Evolutionary conservation across 306 rosid genomes (phyloP).

Genomic region (Alnus rubra): DNA sequence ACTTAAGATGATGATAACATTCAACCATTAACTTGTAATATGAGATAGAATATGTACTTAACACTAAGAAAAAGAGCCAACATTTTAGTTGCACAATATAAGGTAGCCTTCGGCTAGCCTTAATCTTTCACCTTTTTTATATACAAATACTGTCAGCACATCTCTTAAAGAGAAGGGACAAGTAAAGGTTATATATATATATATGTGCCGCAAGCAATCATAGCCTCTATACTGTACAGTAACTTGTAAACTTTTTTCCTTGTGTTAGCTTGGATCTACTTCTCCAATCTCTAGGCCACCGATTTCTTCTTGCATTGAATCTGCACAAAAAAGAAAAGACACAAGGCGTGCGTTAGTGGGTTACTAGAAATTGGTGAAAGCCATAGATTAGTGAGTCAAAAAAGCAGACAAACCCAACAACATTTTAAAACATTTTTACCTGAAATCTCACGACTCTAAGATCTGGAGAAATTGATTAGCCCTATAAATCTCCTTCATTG

Average conservation of each 20-base stretch:
- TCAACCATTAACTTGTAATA: no score
- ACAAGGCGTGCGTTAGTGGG: background rate
- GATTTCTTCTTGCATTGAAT: background rate
- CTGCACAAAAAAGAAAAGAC: background rate
- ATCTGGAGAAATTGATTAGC: background rate
- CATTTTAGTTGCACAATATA: no score
- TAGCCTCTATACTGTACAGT: background rate
- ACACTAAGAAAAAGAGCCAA: no score
- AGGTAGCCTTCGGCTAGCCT: slow-evolving; percentile 1
- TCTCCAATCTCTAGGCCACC: no score
- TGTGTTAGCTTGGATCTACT: no score
- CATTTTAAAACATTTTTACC: background rate
- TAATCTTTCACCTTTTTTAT: background rate
- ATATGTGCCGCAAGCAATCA: background rate
- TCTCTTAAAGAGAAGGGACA: background rate
- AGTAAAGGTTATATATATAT: background rate
- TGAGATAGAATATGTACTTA: no score
- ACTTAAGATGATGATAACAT: no score
- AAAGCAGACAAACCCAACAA: background rate
- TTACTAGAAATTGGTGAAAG: background rate
- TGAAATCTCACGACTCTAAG: background rate
- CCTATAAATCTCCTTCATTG: background rate
- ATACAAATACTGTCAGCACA: background rate
- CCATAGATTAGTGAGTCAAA: background rate
- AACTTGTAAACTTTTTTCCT: background rate